Conservation (phyloP, 2,329 filamentous ascomycete genomes). For the Dothideomycetes sp. region DNA sequence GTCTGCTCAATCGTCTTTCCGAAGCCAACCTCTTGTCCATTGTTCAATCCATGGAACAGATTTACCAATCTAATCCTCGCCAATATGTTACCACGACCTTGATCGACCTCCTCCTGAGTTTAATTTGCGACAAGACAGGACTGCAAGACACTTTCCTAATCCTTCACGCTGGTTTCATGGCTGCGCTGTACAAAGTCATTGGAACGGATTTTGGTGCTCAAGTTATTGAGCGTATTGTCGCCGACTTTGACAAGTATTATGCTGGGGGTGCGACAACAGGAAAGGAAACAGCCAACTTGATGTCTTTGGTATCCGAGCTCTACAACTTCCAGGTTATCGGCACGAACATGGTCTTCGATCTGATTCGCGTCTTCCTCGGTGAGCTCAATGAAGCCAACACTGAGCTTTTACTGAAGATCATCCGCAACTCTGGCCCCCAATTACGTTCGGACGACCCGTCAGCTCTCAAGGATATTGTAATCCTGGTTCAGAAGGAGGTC, state of each 20-base stretch:
- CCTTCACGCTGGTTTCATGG: slow-evolving; percentile 79
- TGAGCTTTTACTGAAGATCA: slow-evolving; percentile 75
- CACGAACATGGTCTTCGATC: slow-evolving; percentile 79
- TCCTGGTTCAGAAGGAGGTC: slow-evolving; percentile 65
- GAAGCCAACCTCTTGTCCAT: slow-evolving; percentile 85
- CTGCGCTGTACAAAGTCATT: slow-evolving; percentile 76
- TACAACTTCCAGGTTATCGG: slow-evolving; percentile 89
- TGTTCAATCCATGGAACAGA: slow-evolving; percentile 66
- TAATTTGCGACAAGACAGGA: slow-evolving; percentile 67
- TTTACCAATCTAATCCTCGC: slow-evolving; percentile 78
- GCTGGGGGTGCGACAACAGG: slow-evolving; percentile 49
- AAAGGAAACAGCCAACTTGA: slow-evolving; percentile 65
- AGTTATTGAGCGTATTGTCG: slow-evolving; percentile 67
- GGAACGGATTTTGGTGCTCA: slow-evolving; percentile 87
- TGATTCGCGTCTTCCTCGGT: slow-evolving; percentile 66
- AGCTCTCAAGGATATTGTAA: slow-evolving; percentile 78
- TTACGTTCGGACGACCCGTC: slow-evolving; percentile 83
- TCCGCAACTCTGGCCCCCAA: slow-evolving; percentile 70
- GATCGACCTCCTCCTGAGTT: slow-evolving; percentile 66
- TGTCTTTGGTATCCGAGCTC: slow-evolving; percentile 73
- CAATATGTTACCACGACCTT: slow-evolving; percentile 78
- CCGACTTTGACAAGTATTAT: slow-evolving; percentile 54
- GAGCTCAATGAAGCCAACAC: slow-evolving; percentile 78
- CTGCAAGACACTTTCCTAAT: slow-evolving; percentile 86
- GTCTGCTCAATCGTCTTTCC: slow-evolving; percentile 83